These are phyloP conservation scores for Aspergillus texensis DNA, from an alignment of 2,329 filamentous ascomycete species.

Conservation along the genomic window DNA sequence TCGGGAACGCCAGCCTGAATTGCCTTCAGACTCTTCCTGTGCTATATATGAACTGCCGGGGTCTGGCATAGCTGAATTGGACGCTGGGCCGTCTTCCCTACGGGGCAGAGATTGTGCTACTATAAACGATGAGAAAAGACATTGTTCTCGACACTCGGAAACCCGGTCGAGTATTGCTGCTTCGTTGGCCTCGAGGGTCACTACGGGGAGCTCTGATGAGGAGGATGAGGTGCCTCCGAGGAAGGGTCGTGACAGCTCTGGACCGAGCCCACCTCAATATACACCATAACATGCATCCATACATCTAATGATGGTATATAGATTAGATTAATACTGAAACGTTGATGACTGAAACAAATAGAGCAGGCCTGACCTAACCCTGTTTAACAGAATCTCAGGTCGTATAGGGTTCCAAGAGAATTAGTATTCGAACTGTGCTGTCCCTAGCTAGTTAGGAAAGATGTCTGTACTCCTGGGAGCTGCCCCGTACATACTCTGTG, in stretches of 20 bases:
- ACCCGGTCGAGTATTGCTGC: conserved; percentile 3
- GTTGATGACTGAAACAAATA: neutral
- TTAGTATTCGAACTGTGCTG: too few species aligned
- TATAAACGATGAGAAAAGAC: neutral
- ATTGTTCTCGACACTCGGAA: neutral
- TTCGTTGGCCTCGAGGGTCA: conserved; percentile 1
- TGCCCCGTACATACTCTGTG: too few species aligned
- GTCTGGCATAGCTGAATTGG: neutral
- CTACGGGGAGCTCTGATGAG: neutral
- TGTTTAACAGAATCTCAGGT: too few species aligned
- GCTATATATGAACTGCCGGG: neutral
- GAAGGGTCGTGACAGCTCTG: neutral
- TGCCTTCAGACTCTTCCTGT: neutral
- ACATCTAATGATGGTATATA: neutral
- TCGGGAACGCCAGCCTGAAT: neutral
- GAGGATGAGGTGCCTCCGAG: neutral
- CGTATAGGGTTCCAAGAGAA: too few species aligned
- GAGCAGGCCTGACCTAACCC: too few species aligned
- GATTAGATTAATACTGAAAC: neutral
- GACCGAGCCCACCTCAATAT: neutral
- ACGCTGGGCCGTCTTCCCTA: neutral
- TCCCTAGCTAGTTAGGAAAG: too few species aligned
- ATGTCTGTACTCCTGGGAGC: too few species aligned
- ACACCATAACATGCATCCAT: neutral
- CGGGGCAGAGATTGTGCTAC: neutral